Conservation (phyloP, 768 basidiomycete species). For the Naganishia vaughanmartiniae region DNA sequence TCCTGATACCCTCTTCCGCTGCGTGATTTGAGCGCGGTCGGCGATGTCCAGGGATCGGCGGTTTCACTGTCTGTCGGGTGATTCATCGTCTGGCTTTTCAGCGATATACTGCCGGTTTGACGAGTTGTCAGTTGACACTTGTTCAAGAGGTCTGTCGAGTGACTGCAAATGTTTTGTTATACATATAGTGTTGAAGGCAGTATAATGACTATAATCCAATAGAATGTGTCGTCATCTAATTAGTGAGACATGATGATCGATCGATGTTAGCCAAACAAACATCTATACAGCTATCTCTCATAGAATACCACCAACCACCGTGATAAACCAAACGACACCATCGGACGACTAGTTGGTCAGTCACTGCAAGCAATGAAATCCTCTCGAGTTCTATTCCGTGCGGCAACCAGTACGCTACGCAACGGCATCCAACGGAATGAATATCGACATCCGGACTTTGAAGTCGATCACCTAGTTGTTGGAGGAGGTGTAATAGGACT, state of each 20-base stretch:
- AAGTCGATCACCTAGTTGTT: constrained; percentile 78
- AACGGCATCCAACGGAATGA: constrained; percentile 13
- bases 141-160: no score
- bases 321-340: no score
- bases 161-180: no score
- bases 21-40: background rate
- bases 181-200: no score
- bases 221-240: constrained; percentile 6
- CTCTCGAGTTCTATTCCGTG: background rate
- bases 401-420: background rate
- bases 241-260: background rate
- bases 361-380: background rate
- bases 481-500: constrained; percentile 91
- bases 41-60: constrained; percentile 20
- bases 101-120: background rate
- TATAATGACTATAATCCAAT: background rate
- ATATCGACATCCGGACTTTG: constrained; percentile 61
- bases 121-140: no score
- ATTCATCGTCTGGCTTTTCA: background rate
- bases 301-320: no score
- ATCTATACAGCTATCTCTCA: no score
- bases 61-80: background rate
- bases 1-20: constrained; percentile 1
- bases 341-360: no score
- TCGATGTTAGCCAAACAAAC: no score